Conservation (phyloP, 1,284 basidiomycete species). For the Athelia psychrophila region DNA sequence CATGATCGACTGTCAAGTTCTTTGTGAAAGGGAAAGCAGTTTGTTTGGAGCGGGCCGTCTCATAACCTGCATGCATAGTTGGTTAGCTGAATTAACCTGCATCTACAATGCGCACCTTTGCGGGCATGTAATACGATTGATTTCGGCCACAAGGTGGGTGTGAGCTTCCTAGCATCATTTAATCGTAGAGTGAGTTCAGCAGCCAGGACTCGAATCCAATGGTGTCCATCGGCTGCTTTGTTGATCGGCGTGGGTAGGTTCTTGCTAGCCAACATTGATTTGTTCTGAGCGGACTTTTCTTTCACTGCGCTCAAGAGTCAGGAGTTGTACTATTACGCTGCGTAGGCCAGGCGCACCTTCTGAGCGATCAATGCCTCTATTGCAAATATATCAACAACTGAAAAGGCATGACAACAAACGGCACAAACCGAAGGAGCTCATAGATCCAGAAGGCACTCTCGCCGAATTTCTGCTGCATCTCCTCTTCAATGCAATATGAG, state of each 20-base stretch:
- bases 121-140: constrained; percentile 79
- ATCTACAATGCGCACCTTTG: constrained; percentile 45
- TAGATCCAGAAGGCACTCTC: constrained; percentile 90
- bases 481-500: constrained; percentile 42
- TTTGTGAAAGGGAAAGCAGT: constrained; percentile 78
- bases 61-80: constrained; percentile 49
- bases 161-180: constrained; percentile 74
- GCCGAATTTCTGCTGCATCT: constrained; percentile 83
- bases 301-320: constrained; percentile 56
- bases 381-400: constrained; percentile 6
- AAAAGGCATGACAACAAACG: constrained; percentile 1
- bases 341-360: constrained; percentile 58
- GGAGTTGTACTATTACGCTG: not conserved
- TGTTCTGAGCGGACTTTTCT: constrained; percentile 76
- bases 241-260: constrained; percentile 81
- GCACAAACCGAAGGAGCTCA: constrained; percentile 65
- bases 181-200: constrained; percentile 87
- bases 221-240: constrained; percentile 70
- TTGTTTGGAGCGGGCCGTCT: constrained; percentile 73
- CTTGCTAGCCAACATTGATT: constrained; percentile 94
- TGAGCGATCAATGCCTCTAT: constrained; percentile 84
- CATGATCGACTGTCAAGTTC: constrained; percentile 73
- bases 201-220: constrained; percentile 90
- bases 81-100: constrained; percentile 1
- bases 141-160: constrained; percentile 88